These are phyloP conservation scores for Rosa hybrid DNA, from an alignment of 331 rosid species.

Conservation along the genomic window DNA sequence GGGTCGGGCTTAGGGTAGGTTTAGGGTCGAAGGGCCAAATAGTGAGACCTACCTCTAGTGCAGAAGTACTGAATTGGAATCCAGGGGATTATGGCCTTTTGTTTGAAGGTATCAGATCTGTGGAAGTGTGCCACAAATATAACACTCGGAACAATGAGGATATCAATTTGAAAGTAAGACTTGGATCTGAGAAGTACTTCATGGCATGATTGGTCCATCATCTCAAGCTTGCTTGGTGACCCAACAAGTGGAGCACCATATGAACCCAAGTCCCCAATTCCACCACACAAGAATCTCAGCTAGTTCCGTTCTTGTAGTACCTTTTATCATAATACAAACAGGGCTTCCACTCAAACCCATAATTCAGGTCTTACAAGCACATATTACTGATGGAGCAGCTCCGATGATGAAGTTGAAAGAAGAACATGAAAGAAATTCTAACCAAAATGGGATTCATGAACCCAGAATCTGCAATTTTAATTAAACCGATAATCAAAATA, in stretches of 20 bases:
- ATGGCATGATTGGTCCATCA: conserved; percentile 72
- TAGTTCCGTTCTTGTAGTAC: conserved; percentile 70
- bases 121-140: conserved; percentile 4
- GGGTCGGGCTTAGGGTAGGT: too few species aligned
- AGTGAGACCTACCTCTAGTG: neutral
- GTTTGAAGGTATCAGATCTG: conserved; percentile 2
- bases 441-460: too few species aligned
- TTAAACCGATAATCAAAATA: too few species aligned
- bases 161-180: conserved; percentile 15
- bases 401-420: conserved; percentile 45
- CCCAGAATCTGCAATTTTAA: too few species aligned
- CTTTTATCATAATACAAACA: conserved; percentile 84
- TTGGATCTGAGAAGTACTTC: conserved; percentile 78
- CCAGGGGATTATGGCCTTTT: neutral
- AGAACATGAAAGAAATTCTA: too few species aligned
- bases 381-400: conserved; percentile 56
- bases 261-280: conserved; percentile 31
- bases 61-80: conserved; percentile 2
- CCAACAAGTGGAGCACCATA: conserved; percentile 53
- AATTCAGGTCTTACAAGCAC: conserved; percentile 45
- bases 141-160: neutral
- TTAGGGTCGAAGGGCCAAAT: too few species aligned
- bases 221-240: conserved; percentile 69
- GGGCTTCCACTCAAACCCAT: conserved; percentile 80
- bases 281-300: conserved; percentile 89